These are phyloP conservation scores for Mucor plumbeus DNA, from an alignment of 371 early-diverging fungal species.

Conservation along the genomic window DNA sequence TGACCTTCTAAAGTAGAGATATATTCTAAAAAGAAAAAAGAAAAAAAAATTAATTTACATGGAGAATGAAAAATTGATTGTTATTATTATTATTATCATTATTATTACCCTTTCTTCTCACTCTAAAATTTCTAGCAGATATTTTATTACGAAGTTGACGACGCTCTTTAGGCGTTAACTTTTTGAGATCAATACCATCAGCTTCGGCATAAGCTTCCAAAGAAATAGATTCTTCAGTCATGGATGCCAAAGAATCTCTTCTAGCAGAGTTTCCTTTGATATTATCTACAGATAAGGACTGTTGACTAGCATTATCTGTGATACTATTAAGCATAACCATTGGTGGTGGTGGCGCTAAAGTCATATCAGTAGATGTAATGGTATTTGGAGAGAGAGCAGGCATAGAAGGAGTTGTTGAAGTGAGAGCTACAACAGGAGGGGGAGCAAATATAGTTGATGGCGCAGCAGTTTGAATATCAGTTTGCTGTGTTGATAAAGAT, in stretches of 20 bases:
- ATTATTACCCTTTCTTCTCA: constrained; percentile 80
- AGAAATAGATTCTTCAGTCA: constrained; percentile 26
- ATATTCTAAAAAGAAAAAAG: constrained; percentile 62
- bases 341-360: not conserved
- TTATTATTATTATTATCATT: constrained; percentile 48
- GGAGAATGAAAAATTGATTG: not conserved
- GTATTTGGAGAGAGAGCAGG: constrained; percentile 9
- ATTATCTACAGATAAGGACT: not conserved
- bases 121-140: constrained; percentile 88
- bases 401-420: constrained; percentile 11
- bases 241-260: constrained; percentile 19
- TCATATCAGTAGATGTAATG: constrained; percentile 11
- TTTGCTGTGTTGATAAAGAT: not conserved
- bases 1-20: constrained; percentile 66
- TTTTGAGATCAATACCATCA: constrained; percentile 57
- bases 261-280: constrained; percentile 3
- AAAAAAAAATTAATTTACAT: not conserved
- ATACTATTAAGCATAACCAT: not conserved
- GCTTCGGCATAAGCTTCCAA: constrained; percentile 39
- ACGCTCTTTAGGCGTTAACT: constrained; percentile 80
- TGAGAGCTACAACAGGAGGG: constrained; percentile 13
- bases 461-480: constrained; percentile 25
- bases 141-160: constrained; percentile 89
- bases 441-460: constrained; percentile 30
- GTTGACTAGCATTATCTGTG: not conserved